Evolutionary conservation across 192 early-diverging fungal genomes (phyloP).

Genomic region (Entophlyctis luteolus): DNA sequence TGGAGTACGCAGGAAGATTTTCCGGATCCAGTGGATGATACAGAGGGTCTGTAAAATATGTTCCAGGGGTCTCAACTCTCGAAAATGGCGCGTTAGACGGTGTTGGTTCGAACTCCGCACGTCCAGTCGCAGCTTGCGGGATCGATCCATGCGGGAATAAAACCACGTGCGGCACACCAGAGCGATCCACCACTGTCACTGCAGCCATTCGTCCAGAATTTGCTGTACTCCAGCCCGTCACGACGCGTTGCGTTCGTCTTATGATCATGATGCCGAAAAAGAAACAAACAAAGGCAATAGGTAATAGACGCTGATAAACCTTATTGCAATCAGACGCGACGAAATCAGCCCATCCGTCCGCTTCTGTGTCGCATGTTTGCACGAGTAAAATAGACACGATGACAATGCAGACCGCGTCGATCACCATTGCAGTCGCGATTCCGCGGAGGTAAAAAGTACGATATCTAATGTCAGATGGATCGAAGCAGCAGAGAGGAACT

Average conservation of each 20-base stretch:
- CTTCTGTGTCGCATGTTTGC: neutral
- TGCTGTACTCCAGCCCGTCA: no score
- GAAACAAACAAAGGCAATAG: neutral
- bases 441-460: neutral
- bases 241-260: neutral
- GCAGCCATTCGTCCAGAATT: no score
- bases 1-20: no score
- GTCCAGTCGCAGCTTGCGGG: no score
- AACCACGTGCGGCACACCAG: no score
- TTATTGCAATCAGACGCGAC: neutral
- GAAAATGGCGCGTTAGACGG: no score
- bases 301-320: slow-evolving; percentile 1
- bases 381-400: neutral
- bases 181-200: no score
- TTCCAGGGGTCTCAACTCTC: no score
- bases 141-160: no score
- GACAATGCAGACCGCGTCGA: neutral
- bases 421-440: neutral
- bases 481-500: neutral
- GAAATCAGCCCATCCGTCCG: neutral
- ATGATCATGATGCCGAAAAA: neutral
- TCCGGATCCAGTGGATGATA: no score
- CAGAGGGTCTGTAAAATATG: no score
- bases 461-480: neutral
- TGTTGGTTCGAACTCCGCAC: no score